Percentiles rank a stretch among this genome's conserved stretches.
These are phyloP conservation scores for Suillus weaverae DNA, from an alignment of 768 basidiomycete genomes.

Conservation along the genomic window DNA sequence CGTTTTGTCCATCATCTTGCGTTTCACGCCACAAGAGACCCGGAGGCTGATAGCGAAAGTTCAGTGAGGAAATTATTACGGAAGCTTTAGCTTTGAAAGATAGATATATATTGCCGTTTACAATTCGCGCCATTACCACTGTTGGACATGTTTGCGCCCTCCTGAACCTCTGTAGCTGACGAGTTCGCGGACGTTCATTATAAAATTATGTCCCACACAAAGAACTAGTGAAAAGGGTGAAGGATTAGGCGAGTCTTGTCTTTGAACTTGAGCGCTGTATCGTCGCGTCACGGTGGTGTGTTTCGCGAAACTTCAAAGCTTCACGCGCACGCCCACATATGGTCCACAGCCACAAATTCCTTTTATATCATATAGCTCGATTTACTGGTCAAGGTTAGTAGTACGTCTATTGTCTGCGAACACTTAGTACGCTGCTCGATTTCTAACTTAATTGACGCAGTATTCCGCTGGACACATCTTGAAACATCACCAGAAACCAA, in stretches of 20 bases:
- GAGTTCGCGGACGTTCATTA: too few relatives aligned
- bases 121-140: neutral
- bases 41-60: constrained; percentile 88
- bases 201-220: too few relatives aligned
- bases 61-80: constrained; percentile 27
- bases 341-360: too few relatives aligned
- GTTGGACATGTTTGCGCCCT: neutral
- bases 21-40: constrained; percentile 94
- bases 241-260: too few relatives aligned
- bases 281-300: too few relatives aligned
- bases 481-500: neutral
- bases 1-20: constrained; percentile 88
- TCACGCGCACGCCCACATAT: too few relatives aligned
- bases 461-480: neutral
- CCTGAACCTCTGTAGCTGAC: neutral
- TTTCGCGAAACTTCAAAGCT: too few relatives aligned
- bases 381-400: too few relatives aligned
- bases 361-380: too few relatives aligned
- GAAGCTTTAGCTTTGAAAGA: neutral
- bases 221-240: too few relatives aligned
- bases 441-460: neutral
- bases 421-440: neutral
- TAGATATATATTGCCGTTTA: neutral
- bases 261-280: too few relatives aligned
- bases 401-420: too few relatives aligned